Conservation (phyloP, 345 rosid genomes). For the Brassica rapa region DNA sequence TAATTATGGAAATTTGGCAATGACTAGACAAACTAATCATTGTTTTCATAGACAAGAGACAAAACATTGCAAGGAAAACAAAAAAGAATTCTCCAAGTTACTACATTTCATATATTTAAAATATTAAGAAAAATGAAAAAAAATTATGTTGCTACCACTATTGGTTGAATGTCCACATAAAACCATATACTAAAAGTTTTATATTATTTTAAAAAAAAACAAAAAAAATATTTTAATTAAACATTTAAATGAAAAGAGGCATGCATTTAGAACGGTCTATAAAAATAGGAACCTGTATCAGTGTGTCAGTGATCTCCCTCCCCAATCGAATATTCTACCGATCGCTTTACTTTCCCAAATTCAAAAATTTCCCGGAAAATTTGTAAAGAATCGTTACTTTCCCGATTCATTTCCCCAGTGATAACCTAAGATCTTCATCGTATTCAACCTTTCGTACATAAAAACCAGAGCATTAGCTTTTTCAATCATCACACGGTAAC, state of each 20-base stretch:
- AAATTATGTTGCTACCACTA: not conserved
- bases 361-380: constrained; percentile 15
- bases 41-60: constrained; percentile 15
- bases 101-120: not conserved
- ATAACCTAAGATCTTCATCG: not conserved
- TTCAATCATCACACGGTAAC: not conserved
- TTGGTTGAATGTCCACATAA: constrained; percentile 13
- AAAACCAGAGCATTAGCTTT: not conserved
- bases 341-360: constrained; percentile 28
- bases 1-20: not conserved
- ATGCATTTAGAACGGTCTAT: not conserved
- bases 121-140: not conserved
- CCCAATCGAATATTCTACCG: constrained; percentile 19
- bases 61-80: not conserved
- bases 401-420: constrained; percentile 6
- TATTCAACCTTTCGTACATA: not conserved
- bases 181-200: not conserved
- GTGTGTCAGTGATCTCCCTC: constrained; percentile 17
- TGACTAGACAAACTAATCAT: constrained; percentile 6
- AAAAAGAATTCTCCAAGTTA: not conserved
- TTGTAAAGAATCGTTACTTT: constrained; percentile 6
- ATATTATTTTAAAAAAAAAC: no score
- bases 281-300: constrained; percentile 6
- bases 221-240: no score
- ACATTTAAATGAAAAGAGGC: not conserved